These are phyloP conservation scores for Glycyrrhiza uralensis DNA, from an alignment of 306 rosid species.

Conservation along the genomic window DNA sequence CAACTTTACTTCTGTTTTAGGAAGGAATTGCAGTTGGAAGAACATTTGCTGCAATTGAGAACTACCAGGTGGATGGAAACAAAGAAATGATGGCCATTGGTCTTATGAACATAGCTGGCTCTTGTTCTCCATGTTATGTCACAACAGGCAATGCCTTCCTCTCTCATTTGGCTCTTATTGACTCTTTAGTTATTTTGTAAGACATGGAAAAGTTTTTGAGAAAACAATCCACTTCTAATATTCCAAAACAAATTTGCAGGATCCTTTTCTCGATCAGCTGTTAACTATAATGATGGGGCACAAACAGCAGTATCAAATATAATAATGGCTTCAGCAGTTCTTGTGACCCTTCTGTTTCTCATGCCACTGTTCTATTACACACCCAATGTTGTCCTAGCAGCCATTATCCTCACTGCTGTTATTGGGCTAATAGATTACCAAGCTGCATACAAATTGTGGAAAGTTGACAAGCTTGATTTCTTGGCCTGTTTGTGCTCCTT, in stretches of 20 bases:
- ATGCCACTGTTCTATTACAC: constrained; percentile 96
- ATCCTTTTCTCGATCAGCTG: constrained; percentile 96
- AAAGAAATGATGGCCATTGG: constrained; percentile 99
- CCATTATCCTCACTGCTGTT: constrained; percentile 94
- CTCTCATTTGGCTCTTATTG: constrained; percentile 21
- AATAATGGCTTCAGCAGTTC: constrained; percentile 88
- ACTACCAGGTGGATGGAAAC: constrained; percentile 99
- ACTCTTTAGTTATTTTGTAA: too few relatives aligned
- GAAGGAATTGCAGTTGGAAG: constrained; percentile 99
- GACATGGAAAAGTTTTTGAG: neutral
- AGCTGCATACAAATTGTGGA: constrained; percentile 71
- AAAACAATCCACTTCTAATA: neutral
- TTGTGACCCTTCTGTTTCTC: constrained; percentile 83
- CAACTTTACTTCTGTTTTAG: constrained; percentile 34
- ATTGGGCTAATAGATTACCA: constrained; percentile 77
- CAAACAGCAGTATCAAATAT: constrained; percentile 81
- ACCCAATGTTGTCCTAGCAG: constrained; percentile 78
- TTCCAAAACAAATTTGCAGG: constrained; percentile 52
- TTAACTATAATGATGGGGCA: constrained; percentile 92
- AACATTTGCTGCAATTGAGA: constrained; percentile 82
- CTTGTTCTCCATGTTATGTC: constrained; percentile 90
- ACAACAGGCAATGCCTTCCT: constrained; percentile 62
- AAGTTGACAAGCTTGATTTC: constrained; percentile 95
- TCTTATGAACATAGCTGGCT: constrained; percentile 92
- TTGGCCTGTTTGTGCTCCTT: constrained; percentile 85